phyloP scores from a whole-genome alignment of 177 flowering plant genomes.

The Vitis hybrid region DNA sequence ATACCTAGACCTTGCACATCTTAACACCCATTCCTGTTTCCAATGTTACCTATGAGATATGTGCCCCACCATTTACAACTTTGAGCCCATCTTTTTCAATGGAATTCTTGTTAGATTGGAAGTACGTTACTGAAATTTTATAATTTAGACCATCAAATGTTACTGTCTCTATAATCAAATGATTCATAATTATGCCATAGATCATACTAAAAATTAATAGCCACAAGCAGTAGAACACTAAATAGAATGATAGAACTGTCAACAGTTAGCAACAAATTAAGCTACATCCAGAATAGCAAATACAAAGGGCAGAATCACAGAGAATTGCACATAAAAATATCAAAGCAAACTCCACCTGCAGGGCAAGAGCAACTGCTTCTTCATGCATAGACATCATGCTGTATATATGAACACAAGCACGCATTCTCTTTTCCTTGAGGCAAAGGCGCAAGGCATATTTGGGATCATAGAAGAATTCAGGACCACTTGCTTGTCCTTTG shows the following conservation, averaged over 20 bases:
- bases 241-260: background rate
- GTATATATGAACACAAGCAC: conserved; percentile 98
- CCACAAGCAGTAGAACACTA: background rate
- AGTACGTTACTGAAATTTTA: background rate
- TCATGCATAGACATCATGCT: conserved; percentile 99
- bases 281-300: background rate
- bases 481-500: conserved; percentile 76
- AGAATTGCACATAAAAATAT: background rate
- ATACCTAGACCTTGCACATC: no score
- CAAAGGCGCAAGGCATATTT: conserved; percentile 96
- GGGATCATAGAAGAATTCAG: conserved; percentile 97
- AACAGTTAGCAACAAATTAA: background rate
- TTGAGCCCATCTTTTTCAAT: no score
- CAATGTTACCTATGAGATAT: no score
- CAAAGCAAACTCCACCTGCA: conserved; percentile 52
- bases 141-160: background rate
- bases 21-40: no score
- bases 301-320: background rate
- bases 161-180: background rate
- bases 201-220: background rate
- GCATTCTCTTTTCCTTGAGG: conserved; percentile 89
- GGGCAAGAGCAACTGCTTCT: conserved; percentile 98
- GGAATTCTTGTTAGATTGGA: no score
- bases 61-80: no score
- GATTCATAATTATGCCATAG: background rate